A percentile compares a stretch with the other conserved stretches of the same genome.
Evolutionary conservation across 306 rosid genomes (phyloP).

Genomic region (Pyrus communis): DNA sequence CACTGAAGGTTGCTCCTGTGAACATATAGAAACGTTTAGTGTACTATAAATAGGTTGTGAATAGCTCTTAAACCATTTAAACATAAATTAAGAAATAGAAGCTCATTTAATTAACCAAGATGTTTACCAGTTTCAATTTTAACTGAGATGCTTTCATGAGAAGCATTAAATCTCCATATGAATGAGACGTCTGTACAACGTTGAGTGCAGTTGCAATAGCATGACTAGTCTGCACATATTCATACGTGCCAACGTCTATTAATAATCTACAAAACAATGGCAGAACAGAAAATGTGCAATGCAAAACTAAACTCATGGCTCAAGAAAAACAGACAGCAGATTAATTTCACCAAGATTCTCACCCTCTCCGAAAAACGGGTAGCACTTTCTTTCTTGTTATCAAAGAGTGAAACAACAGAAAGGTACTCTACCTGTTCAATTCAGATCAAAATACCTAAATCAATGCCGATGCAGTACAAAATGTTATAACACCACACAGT

Average conservation of each 20-base stretch:
- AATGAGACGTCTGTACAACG: conserved; percentile 73
- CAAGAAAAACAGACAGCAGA: background rate
- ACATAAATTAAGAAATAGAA: background rate
- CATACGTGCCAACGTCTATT: conserved; percentile 7
- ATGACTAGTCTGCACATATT: conserved; percentile 60
- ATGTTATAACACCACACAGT: background rate
- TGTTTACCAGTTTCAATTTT: conserved; percentile 64
- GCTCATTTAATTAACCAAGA: conserved; percentile 6
- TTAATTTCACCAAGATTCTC: conserved; percentile 19
- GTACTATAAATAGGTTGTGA: conserved; percentile 3
- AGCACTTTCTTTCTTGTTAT: conserved; percentile 68
- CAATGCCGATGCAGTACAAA: conserved; percentile 4
- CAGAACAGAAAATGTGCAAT: background rate
- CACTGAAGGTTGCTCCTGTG: conserved; percentile 68
- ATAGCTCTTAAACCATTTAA: conserved; percentile 7
- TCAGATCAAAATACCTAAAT: conserved; percentile 13
- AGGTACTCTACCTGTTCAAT: conserved; percentile 87
- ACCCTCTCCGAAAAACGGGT: conserved; percentile 69
- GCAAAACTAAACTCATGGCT: background rate
- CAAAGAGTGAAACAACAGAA: conserved; percentile 65
- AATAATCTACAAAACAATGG: background rate
- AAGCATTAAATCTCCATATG: conserved; percentile 87
- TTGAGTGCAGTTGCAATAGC: conserved; percentile 73
- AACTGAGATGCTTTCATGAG: conserved; percentile 53
- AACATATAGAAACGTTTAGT: conserved; percentile 19